A percentile compares a stretch with the other conserved stretches of the same genome.
phyloP scores from a whole-genome alignment of 805 yeast species.

The Kregervanrija pseudodelftensis region DNA sequence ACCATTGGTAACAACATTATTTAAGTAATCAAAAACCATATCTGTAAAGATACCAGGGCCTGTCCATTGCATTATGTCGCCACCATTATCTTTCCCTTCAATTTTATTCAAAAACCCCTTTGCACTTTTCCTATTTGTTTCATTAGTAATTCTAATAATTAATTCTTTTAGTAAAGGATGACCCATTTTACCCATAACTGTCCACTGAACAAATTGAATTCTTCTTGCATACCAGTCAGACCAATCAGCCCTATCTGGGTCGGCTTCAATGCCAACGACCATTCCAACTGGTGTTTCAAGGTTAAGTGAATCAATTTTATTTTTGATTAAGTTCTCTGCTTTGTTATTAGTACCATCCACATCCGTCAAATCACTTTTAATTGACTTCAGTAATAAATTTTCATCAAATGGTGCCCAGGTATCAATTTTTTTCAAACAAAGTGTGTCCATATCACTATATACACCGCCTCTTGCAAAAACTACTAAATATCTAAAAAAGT shows the following conservation, averaged over 20 bases:
- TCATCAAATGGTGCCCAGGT: constrained; percentile 61
- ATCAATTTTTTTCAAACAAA: constrained; percentile 60
- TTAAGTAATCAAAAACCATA: constrained; percentile 68
- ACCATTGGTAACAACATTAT: constrained; percentile 42
- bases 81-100: constrained; percentile 58
- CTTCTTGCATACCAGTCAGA: constrained; percentile 85
- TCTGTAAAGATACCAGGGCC: constrained; percentile 98
- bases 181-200: constrained; percentile 81
- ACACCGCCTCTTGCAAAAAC: constrained; percentile 89
- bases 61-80: constrained; percentile 87
- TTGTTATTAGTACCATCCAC: constrained; percentile 3
- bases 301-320: not conserved
- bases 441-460: constrained; percentile 87
- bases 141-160: constrained; percentile 69
- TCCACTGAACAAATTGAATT: constrained; percentile 96
- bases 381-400: constrained; percentile 4
- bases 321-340: constrained; percentile 1
- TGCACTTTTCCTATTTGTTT: constrained; percentile 51
- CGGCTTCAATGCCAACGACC: constrained; percentile 90
- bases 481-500: constrained; percentile 84
- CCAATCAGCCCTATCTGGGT: constrained; percentile 96
- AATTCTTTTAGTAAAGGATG: constrained; percentile 84
- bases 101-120: constrained; percentile 40
- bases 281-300: constrained; percentile 50
- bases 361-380: not conserved